phyloP scores from a whole-genome alignment of 2,329 filamentous ascomycete genomes.

The Grosmannia serpens region DNA sequence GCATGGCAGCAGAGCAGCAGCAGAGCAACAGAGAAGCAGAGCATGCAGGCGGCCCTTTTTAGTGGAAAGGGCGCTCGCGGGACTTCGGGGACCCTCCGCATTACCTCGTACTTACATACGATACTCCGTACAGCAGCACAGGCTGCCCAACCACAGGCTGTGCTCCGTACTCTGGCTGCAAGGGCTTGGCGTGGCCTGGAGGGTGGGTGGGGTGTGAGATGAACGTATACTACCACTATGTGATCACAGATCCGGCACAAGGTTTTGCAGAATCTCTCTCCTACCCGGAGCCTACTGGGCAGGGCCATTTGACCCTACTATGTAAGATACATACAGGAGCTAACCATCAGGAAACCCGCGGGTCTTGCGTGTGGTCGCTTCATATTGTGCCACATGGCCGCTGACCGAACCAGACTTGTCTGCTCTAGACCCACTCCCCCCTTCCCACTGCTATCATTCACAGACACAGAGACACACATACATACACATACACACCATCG shows the following conservation, averaged over 20 bases:
- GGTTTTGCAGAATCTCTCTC: not conserved
- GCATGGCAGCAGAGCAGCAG: too few relatives aligned
- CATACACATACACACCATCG: not conserved
- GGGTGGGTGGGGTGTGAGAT: not conserved
- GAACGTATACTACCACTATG: not conserved
- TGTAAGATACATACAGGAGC: not conserved
- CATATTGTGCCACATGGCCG: slow-evolving; percentile 3
- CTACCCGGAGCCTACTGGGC: not conserved
- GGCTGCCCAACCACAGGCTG: not conserved
- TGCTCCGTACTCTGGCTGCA: not conserved
- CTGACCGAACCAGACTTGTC: not conserved
- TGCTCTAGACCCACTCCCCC: not conserved
- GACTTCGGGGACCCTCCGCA: too few relatives aligned
- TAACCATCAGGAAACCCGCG: not conserved
- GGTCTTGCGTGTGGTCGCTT: not conserved
- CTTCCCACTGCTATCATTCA: not conserved
- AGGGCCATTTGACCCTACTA: not conserved
- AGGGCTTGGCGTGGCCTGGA: not conserved
- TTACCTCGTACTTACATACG: too few relatives aligned
- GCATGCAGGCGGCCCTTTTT: too few relatives aligned
- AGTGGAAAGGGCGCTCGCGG: too few relatives aligned
- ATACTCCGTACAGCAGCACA: not conserved
- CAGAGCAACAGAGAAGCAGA: too few relatives aligned
- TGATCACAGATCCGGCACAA: slow-evolving; percentile 3
- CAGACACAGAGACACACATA: not conserved